Percentiles rank a stretch among this genome's conserved stretches.
phyloP scores from a whole-genome alignment of 2,329 filamentous ascomycete genomes.

The Pezicula neosporulosa region DNA sequence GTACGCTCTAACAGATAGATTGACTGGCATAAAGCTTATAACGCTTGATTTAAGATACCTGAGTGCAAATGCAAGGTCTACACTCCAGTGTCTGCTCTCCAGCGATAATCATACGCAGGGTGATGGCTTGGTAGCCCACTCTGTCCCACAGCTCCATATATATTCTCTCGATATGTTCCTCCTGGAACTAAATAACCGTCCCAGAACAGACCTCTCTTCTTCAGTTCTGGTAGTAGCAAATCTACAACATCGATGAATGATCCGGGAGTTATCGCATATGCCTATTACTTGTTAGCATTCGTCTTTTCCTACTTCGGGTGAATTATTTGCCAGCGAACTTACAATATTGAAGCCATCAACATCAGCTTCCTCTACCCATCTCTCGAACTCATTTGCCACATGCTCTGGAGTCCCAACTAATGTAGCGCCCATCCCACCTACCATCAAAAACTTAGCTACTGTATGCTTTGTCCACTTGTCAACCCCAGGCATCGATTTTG shows the following conservation, averaged over 20 bases:
- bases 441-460: constrained; percentile 62
- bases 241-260: constrained; percentile 65
- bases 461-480: constrained; percentile 71
- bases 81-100: constrained; percentile 18
- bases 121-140: constrained; percentile 47
- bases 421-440: constrained; percentile 62
- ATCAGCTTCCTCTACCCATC: constrained; percentile 65
- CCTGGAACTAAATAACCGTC: constrained; percentile 46
- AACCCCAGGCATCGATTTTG: constrained; percentile 53
- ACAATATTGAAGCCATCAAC: constrained; percentile 74
- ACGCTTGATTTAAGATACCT: too few relatives aligned
- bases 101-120: constrained; percentile 37
- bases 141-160: constrained; percentile 49
- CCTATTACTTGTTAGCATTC: constrained; percentile 44
- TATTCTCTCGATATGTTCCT: constrained; percentile 57
- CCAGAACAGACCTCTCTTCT: constrained; percentile 48
- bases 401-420: constrained; percentile 44
- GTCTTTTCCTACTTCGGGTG: constrained; percentile 32
- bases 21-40: too few relatives aligned
- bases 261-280: constrained; percentile 62
- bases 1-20: too few relatives aligned
- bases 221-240: constrained; percentile 59
- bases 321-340: too few relatives aligned
- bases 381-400: constrained; percentile 61
- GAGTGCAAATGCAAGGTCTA: too few relatives aligned